phyloP scores from a whole-genome alignment of 2,329 filamentous ascomycete species.

The Colletotrichum tamarilloi region DNA sequence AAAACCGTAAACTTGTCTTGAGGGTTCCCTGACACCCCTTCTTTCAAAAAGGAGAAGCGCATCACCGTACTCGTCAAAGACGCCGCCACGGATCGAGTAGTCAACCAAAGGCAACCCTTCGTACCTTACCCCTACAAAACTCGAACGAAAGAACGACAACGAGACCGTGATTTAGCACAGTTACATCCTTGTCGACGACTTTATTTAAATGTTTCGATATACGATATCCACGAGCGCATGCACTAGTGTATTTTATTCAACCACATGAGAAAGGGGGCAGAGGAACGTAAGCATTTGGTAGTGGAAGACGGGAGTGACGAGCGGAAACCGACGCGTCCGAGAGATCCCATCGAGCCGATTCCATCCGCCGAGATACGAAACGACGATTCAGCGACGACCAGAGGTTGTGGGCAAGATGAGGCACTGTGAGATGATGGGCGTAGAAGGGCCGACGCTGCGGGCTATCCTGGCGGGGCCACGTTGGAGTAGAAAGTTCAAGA shows the following conservation, averaged over 20 bases:
- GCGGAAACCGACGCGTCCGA: no score
- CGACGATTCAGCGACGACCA: neutral
- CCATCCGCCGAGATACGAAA: neutral
- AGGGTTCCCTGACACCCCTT: slow-evolving; percentile 30
- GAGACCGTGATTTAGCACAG: neutral
- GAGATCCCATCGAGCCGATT: neutral
- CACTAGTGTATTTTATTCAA: slow-evolving; percentile 4
- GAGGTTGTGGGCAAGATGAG: neutral
- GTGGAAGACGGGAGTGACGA: neutral
- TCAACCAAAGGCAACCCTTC: neutral
- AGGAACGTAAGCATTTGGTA: neutral
- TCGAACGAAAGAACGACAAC: neutral
- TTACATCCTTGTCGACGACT: neutral
- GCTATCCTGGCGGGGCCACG: no score
- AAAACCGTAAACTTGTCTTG: neutral
- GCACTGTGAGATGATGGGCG: neutral
- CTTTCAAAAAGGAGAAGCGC: slow-evolving; percentile 46
- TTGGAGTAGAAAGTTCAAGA: no score
- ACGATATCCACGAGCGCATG: slow-evolving; percentile 30
- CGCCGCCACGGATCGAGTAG: slow-evolving; percentile 58
- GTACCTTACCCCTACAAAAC: neutral
- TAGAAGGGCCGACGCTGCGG: no score
- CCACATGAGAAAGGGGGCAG: neutral
- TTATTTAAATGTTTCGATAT: slow-evolving; percentile 13
- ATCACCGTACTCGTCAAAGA: slow-evolving; percentile 48